Base-by-base conservation (phyloP, 352 stramenopile genomes). In the Pythium guiyangense region DNA sequence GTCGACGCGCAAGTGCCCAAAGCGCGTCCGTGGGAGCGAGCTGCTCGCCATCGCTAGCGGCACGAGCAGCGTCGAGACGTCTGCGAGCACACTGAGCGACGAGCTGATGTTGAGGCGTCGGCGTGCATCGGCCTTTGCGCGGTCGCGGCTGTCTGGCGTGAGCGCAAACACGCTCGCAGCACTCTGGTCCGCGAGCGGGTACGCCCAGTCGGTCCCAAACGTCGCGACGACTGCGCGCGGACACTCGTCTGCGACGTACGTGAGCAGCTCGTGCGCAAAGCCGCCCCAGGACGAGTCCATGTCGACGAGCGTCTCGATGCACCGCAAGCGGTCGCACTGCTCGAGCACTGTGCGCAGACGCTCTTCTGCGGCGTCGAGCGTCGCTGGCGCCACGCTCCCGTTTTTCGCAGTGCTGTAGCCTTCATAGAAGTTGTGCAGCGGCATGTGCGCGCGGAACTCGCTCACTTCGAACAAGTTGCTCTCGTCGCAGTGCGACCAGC, bases 351-450 rank as follows among this genome's bases (percentile, higher is more conserved):
- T 54, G 17, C 84, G 79, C 31, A 92, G 55, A 10, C 73, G 73
- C 43, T 94, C 82, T 61, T 92, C 69, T 9, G 72, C 73, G 0
- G 56, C 47, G 47, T 94, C 84, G 37, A 88, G 54, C 29, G 80
- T 90, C n/a, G 59, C n/a, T 17, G 65, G 60, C 9, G 69, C 60
- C 22, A 94, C 55, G 44, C 59, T 76, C n/a, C 82, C 84, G 15
- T 84, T 82, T 39, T 77, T 73, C 0, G 72, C 63, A 22, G 60
- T 54, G 1, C 69, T 49, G 5, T 74, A 68, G 12, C 84, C 84
- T 60, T 92, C 79, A 42, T 88, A 94, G 39, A 88, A 85, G 59
- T 94, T 94, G 69, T 94, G 83, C 57, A 94, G 61, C 29, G 77
- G 72, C 72, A 92, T 81, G 45, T 90, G 65, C 39, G 73, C 59